These are phyloP conservation scores for Cryptosporidium bovis DNA, from an alignment of 169 alveolate species.

Conservation along the genomic window DNA sequence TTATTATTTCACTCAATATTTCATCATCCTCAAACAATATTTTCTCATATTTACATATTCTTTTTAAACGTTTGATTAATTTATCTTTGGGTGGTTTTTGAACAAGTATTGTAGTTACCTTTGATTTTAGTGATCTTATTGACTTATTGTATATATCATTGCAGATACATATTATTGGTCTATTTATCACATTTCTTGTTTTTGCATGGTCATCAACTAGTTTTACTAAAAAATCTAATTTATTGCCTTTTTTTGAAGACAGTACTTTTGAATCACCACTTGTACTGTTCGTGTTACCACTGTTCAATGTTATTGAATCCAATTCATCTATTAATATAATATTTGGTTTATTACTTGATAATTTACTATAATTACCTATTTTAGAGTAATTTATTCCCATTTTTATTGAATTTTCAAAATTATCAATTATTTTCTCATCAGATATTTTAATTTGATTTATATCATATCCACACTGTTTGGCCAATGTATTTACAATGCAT, in stretches of 20 bases:
- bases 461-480: conserved; percentile 84
- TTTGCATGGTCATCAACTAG: conserved; percentile 64
- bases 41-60: conserved; percentile 78
- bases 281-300: not conserved
- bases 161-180: conserved; percentile 84
- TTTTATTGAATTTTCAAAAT: conserved; percentile 78
- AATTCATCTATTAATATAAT: conserved; percentile 84
- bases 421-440: conserved; percentile 82
- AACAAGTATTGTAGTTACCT: conserved; percentile 78
- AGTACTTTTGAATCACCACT: not conserved
- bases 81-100: conserved; percentile 78
- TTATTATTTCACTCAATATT: conserved; percentile 25
- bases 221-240: conserved; percentile 40
- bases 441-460: conserved; percentile 78
- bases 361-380: conserved; percentile 48
- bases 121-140: conserved; percentile 78
- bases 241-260: not conserved
- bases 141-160: conserved; percentile 82
- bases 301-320: conserved; percentile 79
- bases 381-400: conserved; percentile 75
- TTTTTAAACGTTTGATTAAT: conserved; percentile 73
- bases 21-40: conserved; percentile 77
- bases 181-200: conserved; percentile 77
- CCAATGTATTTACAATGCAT: conserved; percentile 80
- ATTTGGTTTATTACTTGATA: conserved; percentile 77